Conservation (phyloP, 2,329 filamentous ascomycete species). For the Talaromyces sp. region DNA sequence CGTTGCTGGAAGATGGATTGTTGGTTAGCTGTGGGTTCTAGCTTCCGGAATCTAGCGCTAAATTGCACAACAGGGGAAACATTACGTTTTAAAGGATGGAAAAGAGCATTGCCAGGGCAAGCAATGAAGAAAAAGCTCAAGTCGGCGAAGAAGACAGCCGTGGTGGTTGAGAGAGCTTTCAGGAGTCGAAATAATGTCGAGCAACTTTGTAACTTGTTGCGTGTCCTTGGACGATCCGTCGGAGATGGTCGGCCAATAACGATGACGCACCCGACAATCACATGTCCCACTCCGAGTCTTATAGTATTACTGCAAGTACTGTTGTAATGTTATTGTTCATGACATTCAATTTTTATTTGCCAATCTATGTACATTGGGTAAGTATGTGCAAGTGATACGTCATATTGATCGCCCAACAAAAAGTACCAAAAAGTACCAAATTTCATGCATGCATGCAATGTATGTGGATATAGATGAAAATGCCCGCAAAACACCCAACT, state of each 20-base stretch:
- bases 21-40: not conserved
- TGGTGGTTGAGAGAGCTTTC: not conserved
- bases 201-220: not conserved
- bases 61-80: not conserved
- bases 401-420: not conserved
- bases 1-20: slow-evolving; percentile 6
- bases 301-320: not conserved
- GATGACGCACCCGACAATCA: not conserved
- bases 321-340: not conserved
- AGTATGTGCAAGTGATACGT: not conserved
- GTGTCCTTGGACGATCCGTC: not conserved
- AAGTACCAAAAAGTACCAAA: not conserved
- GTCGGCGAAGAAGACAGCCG: not conserved
- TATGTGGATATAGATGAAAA: not conserved
- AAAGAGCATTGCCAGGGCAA: slow-evolving; percentile 7
- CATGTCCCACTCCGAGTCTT: not conserved
- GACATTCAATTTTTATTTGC: not conserved
- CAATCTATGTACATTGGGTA: not conserved
- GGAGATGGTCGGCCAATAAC: not conserved
- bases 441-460: not conserved
- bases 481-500: slow-evolving; percentile 2
- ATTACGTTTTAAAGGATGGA: slow-evolving; percentile 1
- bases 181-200: not conserved
- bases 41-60: not conserved
- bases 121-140: not conserved